Conservation (phyloP, 176 grass and related monocot species). For the Eragrostis nindensis region DNA sequence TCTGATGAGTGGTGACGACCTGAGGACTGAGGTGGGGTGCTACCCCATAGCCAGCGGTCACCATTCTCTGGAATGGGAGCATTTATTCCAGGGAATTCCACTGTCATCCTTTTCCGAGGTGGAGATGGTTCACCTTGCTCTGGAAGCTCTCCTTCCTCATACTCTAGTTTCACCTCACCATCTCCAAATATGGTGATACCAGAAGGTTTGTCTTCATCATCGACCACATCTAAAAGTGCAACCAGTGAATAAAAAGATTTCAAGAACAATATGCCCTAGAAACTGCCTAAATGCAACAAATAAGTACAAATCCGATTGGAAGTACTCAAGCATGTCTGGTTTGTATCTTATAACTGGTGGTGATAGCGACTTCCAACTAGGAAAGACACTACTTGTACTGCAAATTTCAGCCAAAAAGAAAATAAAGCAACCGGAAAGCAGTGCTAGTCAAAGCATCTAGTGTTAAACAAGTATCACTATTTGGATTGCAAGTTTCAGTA, state of each 20-base stretch:
- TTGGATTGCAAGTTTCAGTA: background rate
- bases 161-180: slow-evolving; percentile 56
- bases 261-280: slow-evolving; percentile 30
- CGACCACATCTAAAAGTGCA: slow-evolving; percentile 55
- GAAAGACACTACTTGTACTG: background rate
- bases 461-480: background rate
- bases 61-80: slow-evolving; percentile 80
- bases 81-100: slow-evolving; percentile 90
- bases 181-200: slow-evolving; percentile 92
- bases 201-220: slow-evolving; percentile 85
- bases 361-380: background rate
- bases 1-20: slow-evolving; percentile 42
- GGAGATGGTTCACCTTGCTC: slow-evolving; percentile 47
- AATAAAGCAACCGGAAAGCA: background rate
- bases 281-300: slow-evolving; percentile 14
- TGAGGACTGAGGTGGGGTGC: slow-evolving; percentile 39
- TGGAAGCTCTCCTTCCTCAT: slow-evolving; percentile 80
- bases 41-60: slow-evolving; percentile 72
- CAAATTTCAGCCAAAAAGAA: background rate
- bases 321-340: background rate
- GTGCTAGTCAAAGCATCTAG: background rate
- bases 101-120: slow-evolving; percentile 64
- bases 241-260: slow-evolving; percentile 19
- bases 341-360: background rate
- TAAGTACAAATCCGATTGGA: background rate